Base-by-base conservation (phyloP, 148 eudicot genomes). In the Spergularia marina region DNA sequence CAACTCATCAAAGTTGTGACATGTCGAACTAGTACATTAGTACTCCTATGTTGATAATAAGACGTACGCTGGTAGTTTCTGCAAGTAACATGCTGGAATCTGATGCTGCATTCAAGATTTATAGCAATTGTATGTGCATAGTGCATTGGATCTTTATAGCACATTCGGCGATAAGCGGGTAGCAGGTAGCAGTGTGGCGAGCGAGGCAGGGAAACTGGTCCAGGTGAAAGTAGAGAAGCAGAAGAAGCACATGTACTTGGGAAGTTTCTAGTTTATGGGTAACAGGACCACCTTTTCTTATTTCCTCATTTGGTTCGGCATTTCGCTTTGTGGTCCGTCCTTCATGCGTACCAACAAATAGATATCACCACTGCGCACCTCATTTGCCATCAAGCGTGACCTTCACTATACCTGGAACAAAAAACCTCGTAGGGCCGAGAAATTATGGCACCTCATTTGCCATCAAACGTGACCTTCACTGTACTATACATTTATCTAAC, bases 241-340 rank as follows among this genome's bases (percentile, higher is more conserved):
- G 25, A 23, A 23, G 25, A 30, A 30, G 36, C 36, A 30, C 36
- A 30, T 30, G 36, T 30, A 30, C 36, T 30, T 30, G 36, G 36
- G 36, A 30, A 68, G 54, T 79, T 74, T 74, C 73, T 34, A 25
- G 39, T 53, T 79, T 74, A 15, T 36, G 25, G 78, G 60, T 65
- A 68, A 14, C 20, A 62, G 78, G 78, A 74, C 82, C 82, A 74
- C 72, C 52, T 67, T 51, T 40, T 61, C 53, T 53, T 20, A 49
- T 74, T 74, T 69, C 82, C 70, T 39, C 16, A 68, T 79, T 69
- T 9, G 71, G 70, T 30, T 60, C 60, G 57, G 41, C 73, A 74
- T 47, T 60, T 58, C 67, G 54, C 13, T 52, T 74, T 61, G 78
- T 79, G 82, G 80, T 78, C 81, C 81, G 20, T 41, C 49, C 74